phyloP scores from a whole-genome alignment of 768 basidiomycete species.

The Boletus coccyginus region DNA sequence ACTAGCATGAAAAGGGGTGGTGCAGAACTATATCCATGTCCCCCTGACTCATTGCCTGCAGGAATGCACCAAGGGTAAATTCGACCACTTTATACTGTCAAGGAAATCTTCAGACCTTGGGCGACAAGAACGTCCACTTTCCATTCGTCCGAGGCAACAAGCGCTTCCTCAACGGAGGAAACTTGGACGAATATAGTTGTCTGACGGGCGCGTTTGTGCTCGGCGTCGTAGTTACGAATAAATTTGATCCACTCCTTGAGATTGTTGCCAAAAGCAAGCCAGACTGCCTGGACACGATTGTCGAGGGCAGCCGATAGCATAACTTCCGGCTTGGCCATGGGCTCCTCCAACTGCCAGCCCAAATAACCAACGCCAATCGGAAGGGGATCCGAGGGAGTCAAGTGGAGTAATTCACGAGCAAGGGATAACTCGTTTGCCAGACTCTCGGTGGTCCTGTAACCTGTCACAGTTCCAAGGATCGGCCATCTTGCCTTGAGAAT shows the following conservation, averaged over 20 bases:
- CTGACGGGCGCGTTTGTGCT: slow-evolving; percentile 36
- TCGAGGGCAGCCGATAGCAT: slow-evolving; percentile 52
- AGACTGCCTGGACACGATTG: slow-evolving; percentile 59
- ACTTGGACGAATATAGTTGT: slow-evolving; percentile 66
- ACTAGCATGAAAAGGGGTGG: slow-evolving; percentile 62
- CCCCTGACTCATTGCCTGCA: slow-evolving; percentile 76
- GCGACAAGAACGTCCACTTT: slow-evolving; percentile 72
- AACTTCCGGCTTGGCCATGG: slow-evolving; percentile 36
- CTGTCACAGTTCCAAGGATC: slow-evolving; percentile 31
- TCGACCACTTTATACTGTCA: background rate
- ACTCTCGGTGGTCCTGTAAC: slow-evolving; percentile 43
- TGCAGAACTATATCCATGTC: slow-evolving; percentile 61
- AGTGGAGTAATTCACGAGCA: slow-evolving; percentile 45
- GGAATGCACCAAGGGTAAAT: slow-evolving; percentile 1
- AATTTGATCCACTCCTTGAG: slow-evolving; percentile 58
- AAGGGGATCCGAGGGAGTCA: slow-evolving; percentile 32
- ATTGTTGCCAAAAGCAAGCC: slow-evolving; percentile 70
- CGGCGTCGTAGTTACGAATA: slow-evolving; percentile 53
- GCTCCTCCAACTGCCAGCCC: slow-evolving; percentile 64
- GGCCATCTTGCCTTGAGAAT: background rate
- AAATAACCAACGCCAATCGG: slow-evolving; percentile 77
- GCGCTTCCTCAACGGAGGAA: slow-evolving; percentile 57
- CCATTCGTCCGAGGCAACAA: slow-evolving; percentile 60
- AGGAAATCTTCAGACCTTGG: slow-evolving; percentile 53
- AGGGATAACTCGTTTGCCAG: slow-evolving; percentile 51